Conservation (phyloP, 2,329 filamentous ascomycete genomes). For the Aspergillus fructus region DNA sequence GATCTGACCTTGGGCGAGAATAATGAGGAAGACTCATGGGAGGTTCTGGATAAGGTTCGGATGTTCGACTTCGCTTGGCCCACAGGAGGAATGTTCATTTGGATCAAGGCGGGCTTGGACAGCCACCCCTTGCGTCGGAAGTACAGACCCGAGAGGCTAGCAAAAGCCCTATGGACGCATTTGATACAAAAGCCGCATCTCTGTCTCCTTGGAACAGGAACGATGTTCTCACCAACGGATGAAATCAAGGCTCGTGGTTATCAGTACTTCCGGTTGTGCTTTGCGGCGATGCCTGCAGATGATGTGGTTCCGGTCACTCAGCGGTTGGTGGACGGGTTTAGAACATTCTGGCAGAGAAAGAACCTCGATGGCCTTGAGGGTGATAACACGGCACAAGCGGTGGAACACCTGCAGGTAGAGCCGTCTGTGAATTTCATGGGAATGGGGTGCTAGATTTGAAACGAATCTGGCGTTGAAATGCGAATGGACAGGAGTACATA, state of each 20-base stretch:
- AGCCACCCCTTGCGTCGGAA: conserved; percentile 66
- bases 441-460: conserved; percentile 15
- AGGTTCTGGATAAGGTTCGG: conserved; percentile 70
- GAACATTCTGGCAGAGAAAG: conserved; percentile 76
- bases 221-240: conserved; percentile 69
- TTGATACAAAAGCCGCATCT: conserved; percentile 68
- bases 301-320: conserved; percentile 63
- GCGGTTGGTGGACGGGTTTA: conserved; percentile 67
- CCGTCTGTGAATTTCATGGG: conserved; percentile 16
- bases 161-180: conserved; percentile 68
- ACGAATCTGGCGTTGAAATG: neutral
- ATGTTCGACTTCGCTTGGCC: conserved; percentile 79
- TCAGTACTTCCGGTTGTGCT: conserved; percentile 76
- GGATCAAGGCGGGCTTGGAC: conserved; percentile 71
- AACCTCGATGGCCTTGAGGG: conserved; percentile 38
- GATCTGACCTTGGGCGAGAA: conserved; percentile 8
- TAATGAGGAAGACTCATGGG: conserved; percentile 62
- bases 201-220: conserved; percentile 69
- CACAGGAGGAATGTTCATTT: conserved; percentile 88
- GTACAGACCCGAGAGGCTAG: conserved; percentile 57
- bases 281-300: conserved; percentile 76
- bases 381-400: conserved; percentile 12
- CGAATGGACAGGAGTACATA: neutral
- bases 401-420: conserved; percentile 6
- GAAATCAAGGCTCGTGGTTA: conserved; percentile 62